Evolutionary conservation across 352 stramenopile species (phyloP).

Genomic region (Globisporangium heterothallicum): DNA sequence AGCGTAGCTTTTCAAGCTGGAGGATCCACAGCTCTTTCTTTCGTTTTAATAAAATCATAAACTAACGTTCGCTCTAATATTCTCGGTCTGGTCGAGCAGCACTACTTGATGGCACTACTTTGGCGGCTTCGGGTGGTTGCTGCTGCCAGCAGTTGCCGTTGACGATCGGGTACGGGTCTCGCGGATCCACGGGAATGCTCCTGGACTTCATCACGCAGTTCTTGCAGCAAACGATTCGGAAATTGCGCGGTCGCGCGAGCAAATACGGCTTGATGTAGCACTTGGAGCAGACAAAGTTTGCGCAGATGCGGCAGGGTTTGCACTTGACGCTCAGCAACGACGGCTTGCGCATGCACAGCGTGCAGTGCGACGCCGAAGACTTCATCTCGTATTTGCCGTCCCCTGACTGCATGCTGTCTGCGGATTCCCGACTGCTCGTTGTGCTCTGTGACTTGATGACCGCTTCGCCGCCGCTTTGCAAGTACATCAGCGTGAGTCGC

Average conservation of each 20-base stretch:
- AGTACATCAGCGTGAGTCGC: slow-evolving; percentile 31
- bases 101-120: too few species aligned
- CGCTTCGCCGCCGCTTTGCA: slow-evolving; percentile 14
- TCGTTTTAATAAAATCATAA: too few species aligned
- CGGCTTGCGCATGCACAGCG: slow-evolving; percentile 17
- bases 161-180: slow-evolving; percentile 39
- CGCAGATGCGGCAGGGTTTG: slow-evolving; percentile 36
- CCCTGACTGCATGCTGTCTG: slow-evolving; percentile 1
- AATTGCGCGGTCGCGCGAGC: slow-evolving; percentile 26
- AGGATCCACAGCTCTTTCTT: too few species aligned
- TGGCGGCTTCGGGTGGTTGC: too few species aligned
- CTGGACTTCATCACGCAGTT: slow-evolving; percentile 38
- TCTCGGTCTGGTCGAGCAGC: too few species aligned
- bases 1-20: too few species aligned
- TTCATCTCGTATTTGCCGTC: not conserved
- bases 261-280: slow-evolving; percentile 42
- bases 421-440: not conserved
- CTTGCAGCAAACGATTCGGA: slow-evolving; percentile 46
- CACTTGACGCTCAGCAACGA: slow-evolving; percentile 22
- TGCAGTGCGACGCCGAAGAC: not conserved
- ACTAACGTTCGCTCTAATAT: too few species aligned
- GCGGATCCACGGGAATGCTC: slow-evolving; percentile 28
- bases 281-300: slow-evolving; percentile 32
- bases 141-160: slow-evolving; percentile 10
- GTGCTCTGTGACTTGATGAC: slow-evolving; percentile 3